These are phyloP conservation scores for Eucalyptus regnans DNA, from an alignment of 345 rosid genomes.

Conservation along the genomic window DNA sequence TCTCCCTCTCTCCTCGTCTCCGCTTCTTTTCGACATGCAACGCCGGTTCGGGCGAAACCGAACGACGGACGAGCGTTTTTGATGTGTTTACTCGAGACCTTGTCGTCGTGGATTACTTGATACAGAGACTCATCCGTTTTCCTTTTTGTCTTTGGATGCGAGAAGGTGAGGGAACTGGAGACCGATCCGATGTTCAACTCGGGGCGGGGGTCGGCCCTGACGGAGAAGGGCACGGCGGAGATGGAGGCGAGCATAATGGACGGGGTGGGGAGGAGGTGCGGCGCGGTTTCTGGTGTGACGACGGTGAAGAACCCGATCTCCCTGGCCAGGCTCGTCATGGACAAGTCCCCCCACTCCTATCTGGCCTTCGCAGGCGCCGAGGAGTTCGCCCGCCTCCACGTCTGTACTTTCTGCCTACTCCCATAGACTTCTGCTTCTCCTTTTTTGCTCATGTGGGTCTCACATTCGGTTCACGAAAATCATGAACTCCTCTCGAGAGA, in stretches of 20 bases:
- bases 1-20: neutral
- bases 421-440: neutral
- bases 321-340: slow-evolving; percentile 95
- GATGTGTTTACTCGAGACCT: neutral
- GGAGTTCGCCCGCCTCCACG: slow-evolving; percentile 83
- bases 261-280: slow-evolving; percentile 75
- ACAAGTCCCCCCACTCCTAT: slow-evolving; percentile 90
- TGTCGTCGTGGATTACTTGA: neutral
- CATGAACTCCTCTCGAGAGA: neutral
- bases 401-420: neutral
- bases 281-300: slow-evolving; percentile 84
- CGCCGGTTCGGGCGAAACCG: neutral
- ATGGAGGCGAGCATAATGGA: slow-evolving; percentile 99
- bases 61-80: neutral
- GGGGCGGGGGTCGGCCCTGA: slow-evolving; percentile 93
- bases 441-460: neutral
- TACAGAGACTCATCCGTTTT: neutral
- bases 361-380: slow-evolving; percentile 90
- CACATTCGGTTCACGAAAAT: neutral
- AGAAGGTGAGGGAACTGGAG: slow-evolving; percentile 76
- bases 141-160: neutral
- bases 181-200: slow-evolving; percentile 91
- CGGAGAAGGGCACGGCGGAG: slow-evolving; percentile 84
- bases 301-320: slow-evolving; percentile 85
- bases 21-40: neutral